phyloP scores from a whole-genome alignment of 106 monocot genomes.

The Apostasia shenzhenica region DNA sequence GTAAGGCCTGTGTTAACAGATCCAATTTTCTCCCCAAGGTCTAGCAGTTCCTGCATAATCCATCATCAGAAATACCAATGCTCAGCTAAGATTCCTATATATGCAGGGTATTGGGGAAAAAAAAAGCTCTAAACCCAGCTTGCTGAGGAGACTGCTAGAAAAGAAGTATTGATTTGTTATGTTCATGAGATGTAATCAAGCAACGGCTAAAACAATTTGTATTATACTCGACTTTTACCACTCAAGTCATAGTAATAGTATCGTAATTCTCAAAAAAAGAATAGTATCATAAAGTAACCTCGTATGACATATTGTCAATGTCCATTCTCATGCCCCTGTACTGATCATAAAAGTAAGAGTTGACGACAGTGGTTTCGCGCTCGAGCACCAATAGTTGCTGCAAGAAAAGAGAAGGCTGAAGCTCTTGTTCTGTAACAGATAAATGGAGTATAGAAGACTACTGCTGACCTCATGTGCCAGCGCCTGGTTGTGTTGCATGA shows the following conservation, averaged over 20 bases:
- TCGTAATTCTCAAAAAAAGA: too few species aligned
- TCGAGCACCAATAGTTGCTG: slow-evolving; percentile 36
- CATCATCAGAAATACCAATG: neutral
- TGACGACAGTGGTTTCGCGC: slow-evolving; percentile 21
- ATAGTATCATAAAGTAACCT: slow-evolving; percentile 17
- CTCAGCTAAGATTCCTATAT: too few species aligned
- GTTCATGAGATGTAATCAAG: too few species aligned
- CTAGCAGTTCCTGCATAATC: slow-evolving; percentile 64
- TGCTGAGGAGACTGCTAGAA: too few species aligned
- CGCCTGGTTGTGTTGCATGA: neutral
- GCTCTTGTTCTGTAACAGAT: neutral
- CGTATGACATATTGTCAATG: slow-evolving; percentile 76
- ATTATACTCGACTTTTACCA: too few species aligned
- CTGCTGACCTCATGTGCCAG: neutral
- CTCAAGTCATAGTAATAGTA: too few species aligned
- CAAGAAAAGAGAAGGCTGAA: neutral
- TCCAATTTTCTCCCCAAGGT: slow-evolving; percentile 75
- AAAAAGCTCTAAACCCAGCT: too few species aligned
- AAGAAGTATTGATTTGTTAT: too few species aligned
- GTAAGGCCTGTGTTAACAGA: slow-evolving; percentile 80
- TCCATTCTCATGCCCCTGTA: slow-evolving; percentile 79
- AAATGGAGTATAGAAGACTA: neutral
- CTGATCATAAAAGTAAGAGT: slow-evolving; percentile 38
- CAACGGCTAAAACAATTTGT: too few species aligned
- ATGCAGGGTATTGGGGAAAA: too few species aligned